Conservation (phyloP, 345 rosid genomes). For the Salix koriyanagi region DNA sequence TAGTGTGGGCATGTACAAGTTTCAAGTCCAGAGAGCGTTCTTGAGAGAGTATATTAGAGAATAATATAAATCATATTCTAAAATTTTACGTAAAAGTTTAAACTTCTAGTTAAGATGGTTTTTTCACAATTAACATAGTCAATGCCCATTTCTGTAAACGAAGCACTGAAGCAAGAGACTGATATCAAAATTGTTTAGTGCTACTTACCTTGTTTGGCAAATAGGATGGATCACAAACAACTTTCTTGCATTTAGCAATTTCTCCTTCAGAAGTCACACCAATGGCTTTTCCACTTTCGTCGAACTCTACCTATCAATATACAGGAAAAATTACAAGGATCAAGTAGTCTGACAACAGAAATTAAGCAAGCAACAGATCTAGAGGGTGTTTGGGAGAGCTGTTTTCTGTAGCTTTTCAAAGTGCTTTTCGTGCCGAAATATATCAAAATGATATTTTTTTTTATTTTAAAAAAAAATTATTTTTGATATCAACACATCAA, state of each 20-base stretch:
- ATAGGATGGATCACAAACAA: conserved; percentile 89
- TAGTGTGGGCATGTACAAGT: too few species aligned
- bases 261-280: conserved; percentile 87
- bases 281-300: conserved; percentile 54
- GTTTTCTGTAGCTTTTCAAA: too few species aligned
- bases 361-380: neutral
- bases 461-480: too few species aligned
- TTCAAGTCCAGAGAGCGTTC: too few species aligned
- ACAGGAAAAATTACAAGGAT: neutral
- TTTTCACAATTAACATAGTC: neutral
- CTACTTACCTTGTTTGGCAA: conserved; percentile 64
- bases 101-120: too few species aligned
- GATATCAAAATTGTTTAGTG: neutral
- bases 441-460: too few species aligned
- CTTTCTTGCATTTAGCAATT: conserved; percentile 93
- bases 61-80: too few species aligned
- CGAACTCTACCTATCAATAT: conserved; percentile 65
- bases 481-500: too few species aligned
- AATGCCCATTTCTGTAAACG: neutral
- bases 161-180: neutral
- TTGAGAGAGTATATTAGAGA: too few species aligned
- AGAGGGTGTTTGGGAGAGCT: neutral
- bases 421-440: too few species aligned
- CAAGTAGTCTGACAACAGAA: neutral
- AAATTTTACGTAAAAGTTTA: too few species aligned